These are phyloP conservation scores for Pseudogymnoascus sp. DNA, from an alignment of 2,329 filamentous ascomycete species.

Conservation along the genomic window DNA sequence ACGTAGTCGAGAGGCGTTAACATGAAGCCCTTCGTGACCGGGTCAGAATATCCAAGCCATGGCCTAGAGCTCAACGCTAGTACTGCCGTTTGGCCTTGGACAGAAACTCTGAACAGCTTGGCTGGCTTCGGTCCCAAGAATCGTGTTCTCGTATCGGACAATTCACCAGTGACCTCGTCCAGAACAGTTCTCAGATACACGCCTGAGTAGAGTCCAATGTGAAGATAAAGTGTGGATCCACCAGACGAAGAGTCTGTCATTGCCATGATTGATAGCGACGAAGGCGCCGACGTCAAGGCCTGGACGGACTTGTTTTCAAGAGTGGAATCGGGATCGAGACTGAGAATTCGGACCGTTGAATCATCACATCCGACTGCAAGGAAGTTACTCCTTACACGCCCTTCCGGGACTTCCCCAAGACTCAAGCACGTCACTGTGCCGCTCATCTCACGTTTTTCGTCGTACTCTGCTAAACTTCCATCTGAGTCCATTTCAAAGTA, in stretches of 20 bases:
- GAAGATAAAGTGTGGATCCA: conserved; percentile 81
- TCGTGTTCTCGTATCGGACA: conserved; percentile 88
- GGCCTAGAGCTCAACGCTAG: conserved; percentile 85
- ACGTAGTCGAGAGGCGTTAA: conserved; percentile 87
- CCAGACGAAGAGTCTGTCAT: conserved; percentile 93
- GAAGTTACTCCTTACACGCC: conserved; percentile 81
- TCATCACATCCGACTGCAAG: conserved; percentile 95
- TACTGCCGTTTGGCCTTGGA: conserved; percentile 76
- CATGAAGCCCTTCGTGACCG: conserved; percentile 79
- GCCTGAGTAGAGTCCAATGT: conserved; percentile 91
- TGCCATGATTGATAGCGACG: conserved; percentile 80
- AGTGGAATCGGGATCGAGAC: conserved; percentile 81
- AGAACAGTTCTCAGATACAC: conserved; percentile 93
- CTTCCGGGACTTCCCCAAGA: conserved; percentile 85
- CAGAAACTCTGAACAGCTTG: conserved; percentile 82
- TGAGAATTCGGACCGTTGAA: conserved; percentile 87
- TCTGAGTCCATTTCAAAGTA: conserved; percentile 97
- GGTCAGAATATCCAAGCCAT: conserved; percentile 93
- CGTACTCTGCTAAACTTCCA: conserved; percentile 83
- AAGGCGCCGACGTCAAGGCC: conserved; percentile 82
- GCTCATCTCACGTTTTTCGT: conserved; percentile 91
- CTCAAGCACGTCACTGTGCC: conserved; percentile 94
- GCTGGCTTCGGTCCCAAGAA: conserved; percentile 89
- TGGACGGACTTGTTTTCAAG: conserved; percentile 92
- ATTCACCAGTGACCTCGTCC: conserved; percentile 89